phyloP scores from a whole-genome alignment of 1,139 yeast genomes.

The Scheffersomyces illinoinensis region DNA sequence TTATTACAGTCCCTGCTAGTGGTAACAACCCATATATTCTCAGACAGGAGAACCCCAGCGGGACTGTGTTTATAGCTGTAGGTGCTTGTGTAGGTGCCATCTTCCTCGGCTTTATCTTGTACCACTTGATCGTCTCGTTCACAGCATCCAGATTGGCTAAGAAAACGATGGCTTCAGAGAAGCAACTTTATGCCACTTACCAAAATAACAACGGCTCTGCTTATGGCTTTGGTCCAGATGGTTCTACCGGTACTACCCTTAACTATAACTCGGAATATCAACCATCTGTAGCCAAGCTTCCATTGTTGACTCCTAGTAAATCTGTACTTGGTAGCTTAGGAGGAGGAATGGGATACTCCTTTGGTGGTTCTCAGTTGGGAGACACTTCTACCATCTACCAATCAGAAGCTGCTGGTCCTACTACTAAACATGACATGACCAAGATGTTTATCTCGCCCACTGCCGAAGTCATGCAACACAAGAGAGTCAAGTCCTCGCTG shows the following conservation, averaged over 20 bases:
- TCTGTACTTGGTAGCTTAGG: conserved; percentile 12
- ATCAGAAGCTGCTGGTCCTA: conserved; percentile 34
- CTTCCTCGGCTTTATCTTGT: conserved; percentile 43
- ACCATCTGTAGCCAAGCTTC: conserved; percentile 35
- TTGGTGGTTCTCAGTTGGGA: conserved; percentile 29
- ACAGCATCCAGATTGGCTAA: conserved; percentile 43
- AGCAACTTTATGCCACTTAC: conserved; percentile 38
- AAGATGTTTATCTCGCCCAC: conserved; percentile 77
- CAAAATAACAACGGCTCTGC: conserved; percentile 32
- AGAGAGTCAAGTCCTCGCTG: conserved; percentile 27
- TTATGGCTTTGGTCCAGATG: conserved; percentile 28
- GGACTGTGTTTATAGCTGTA: conserved; percentile 79
- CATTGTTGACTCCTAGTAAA: conserved; percentile 31
- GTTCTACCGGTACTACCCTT: conserved; percentile 11
- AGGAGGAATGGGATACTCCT: conserved; percentile 13
- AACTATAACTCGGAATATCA: conserved; percentile 20
- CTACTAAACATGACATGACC: conserved; percentile 44
- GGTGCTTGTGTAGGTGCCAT: conserved; percentile 68
- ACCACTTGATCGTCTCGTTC: conserved; percentile 37
- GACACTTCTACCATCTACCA: conserved; percentile 41
- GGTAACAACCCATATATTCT: conserved; percentile 62
- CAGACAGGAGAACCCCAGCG: conserved; percentile 54
- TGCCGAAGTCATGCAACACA: conserved; percentile 64
- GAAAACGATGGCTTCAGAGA: conserved; percentile 31
- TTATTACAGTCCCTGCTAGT: conserved; percentile 64